Evolutionary conservation across 2,329 filamentous ascomycete genomes (phyloP), one percentile per base, ranked within the genome.

Genomic region (Trichoderma hamatum): DNA sequence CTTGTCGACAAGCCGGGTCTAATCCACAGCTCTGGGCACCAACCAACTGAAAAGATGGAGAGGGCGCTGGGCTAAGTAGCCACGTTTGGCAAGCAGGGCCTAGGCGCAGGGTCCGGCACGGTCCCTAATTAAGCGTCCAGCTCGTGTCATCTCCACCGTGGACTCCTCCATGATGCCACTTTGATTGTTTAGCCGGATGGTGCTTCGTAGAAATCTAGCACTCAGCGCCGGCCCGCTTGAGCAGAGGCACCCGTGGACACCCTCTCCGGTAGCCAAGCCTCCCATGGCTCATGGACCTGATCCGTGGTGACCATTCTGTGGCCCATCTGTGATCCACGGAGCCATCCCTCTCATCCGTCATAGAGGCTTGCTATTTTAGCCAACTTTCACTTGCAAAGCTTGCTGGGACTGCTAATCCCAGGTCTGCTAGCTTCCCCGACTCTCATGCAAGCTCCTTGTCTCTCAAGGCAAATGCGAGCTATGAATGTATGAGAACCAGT

Each of bases 71-170:
- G 21, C 36, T 30, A 51, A 49, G 28, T 67, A 46, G 28, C 64
- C 64, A 59, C 36, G 54, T 67, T 51, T 51, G 54, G 64, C 54
- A 67, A 59, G 30, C 65, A 68, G 43, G 30, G 46, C 56, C 65
- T 61, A 14, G 56, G 65, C 67, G 52, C 68, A 65, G 68, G 68
- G 61, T 63, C 61, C 43, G 61, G 61, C 61, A 69, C 52, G 43
- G 68, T 69, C 68, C 68, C 68, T 66, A 69, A 65, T 66, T 69
- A 69, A 69, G 68, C 63, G 39, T 65, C 68, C 63, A 52, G 56
- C 68, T 67, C 60, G 60, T 65, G 67, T 62, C 59, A 68, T 68
- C 46, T 54, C 65, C 66, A 68, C 66, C 56, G 49, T 14, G 30
- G 21, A 30, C 65, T 68, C 65, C 66, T 59, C 59, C 58, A 69